Base-by-base conservation (phyloP, 2,329 filamentous ascomycete species). In the Xylaria sp. region DNA sequence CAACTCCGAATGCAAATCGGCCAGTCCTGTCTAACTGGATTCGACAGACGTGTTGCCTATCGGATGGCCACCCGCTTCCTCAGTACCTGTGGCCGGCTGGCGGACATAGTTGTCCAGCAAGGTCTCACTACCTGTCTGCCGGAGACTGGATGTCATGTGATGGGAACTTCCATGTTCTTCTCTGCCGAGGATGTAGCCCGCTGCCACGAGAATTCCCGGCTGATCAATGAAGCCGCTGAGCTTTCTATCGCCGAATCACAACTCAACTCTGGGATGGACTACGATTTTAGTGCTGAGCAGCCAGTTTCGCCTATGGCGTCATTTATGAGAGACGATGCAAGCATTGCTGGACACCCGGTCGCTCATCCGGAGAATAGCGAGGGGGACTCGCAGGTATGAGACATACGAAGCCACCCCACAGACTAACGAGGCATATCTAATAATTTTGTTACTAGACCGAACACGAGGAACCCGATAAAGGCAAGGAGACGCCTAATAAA, bases 41-140 rank as follows among this genome's bases (percentile, higher is more conserved):
- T 70, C 34, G 65, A 70, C 39, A 48, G 48, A 39, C 65, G 62
- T 9, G 65, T 68, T 11, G 68, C 68, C 2, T 27, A 57, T 27
- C 61, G 65, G 21, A 39, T 45, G 48, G 47, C 65, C 4, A 51
- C 48, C 24, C 27, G 47, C 4, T 65, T 60, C 36, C 47, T 68
- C 11, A 19, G 14, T 32, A 56, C 7, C 4, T 51, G 60, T 21
- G 5, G 27, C 1, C 12, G 36, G 17, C 21, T 64, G 30, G 48
- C 53, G n/a, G 34, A 64, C 17, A 30, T 36, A 12, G 57, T 69
- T 51, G 64, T 69, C 34, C 21, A 61, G 11, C 36, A 64, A 7
- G 64, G 68, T 27, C 53, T 67, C 45, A 64, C 57, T 11, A 4
- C 32, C 1, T 63, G 58, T 36, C 61, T 69, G 53, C 68, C 68